phyloP scores from a whole-genome alignment of 2,329 filamentous ascomycete genomes.

The Cordyceps farinosa region DNA sequence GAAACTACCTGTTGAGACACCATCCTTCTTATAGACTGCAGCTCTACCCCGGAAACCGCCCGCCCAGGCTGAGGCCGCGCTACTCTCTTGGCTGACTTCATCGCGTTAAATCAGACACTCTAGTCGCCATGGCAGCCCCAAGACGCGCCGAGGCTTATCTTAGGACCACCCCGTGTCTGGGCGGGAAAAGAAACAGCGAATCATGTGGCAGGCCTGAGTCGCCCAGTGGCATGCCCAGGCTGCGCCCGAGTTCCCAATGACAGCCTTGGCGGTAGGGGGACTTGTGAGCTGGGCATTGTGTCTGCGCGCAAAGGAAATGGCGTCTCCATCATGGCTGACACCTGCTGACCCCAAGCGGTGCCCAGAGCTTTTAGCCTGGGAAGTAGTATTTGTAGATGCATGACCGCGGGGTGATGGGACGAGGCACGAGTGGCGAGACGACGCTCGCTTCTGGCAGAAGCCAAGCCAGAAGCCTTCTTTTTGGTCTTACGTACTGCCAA shows the following conservation, averaged over 20 bases:
- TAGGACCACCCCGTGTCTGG: neutral
- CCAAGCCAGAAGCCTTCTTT: neutral
- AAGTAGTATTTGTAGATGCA: neutral
- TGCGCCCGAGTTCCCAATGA: neutral
- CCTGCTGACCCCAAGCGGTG: neutral
- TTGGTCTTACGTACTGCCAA: too few species aligned
- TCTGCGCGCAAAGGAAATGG: too few species aligned
- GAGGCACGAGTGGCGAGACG: conserved; percentile 1
- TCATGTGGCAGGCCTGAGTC: neutral
- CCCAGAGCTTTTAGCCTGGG: conserved; percentile 1
- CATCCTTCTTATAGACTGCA: neutral
- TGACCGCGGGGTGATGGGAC: neutral
- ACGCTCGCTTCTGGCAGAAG: conserved; percentile 5
- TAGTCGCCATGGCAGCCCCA: neutral
- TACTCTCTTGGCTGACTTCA: neutral
- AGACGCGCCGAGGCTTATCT: neutral
- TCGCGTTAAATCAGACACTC: neutral
- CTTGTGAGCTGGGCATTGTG: neutral
- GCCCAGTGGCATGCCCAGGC: neutral
- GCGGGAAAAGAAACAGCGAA: neutral
- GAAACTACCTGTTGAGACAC: neutral
- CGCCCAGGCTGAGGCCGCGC: neutral
- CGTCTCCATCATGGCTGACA: too few species aligned
- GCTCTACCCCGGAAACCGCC: neutral
- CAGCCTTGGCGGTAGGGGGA: neutral